Evolutionary conservation across 2,329 filamentous ascomycete genomes (phyloP).

Genomic region (Ophiognomonia clavigignenti-juglandacearum): DNA sequence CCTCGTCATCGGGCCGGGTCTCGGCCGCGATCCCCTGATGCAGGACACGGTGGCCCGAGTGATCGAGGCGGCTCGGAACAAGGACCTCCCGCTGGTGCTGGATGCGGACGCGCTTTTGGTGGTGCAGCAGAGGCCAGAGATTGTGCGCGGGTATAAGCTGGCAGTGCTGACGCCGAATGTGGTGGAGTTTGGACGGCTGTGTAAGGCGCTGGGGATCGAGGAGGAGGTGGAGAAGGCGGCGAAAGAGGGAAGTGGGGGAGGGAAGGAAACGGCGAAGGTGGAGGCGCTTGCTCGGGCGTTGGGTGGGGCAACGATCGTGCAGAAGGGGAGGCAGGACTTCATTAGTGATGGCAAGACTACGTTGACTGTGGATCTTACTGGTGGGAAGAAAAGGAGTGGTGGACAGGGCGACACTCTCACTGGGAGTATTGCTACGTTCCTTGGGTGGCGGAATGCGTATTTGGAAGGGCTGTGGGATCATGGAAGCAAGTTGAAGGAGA

Average conservation of each 20-base stretch:
- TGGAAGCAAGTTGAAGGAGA: conserved; percentile 30
- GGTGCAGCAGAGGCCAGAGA: conserved; percentile 67
- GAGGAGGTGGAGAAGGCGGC: conserved; percentile 35
- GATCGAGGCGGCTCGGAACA: conserved; percentile 70
- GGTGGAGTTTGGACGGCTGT: conserved; percentile 82
- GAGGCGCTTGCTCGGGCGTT: conserved; percentile 67
- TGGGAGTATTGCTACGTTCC: conserved; percentile 78
- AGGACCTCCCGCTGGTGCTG: conserved; percentile 73
- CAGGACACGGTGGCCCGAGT: conserved; percentile 78
- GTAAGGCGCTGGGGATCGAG: conserved; percentile 68
- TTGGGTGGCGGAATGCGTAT: conserved; percentile 87
- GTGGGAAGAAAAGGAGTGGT: conserved; percentile 84
- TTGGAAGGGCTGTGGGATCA: conserved; percentile 75
- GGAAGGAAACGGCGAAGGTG: conserved; percentile 45
- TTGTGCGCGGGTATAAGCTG: conserved; percentile 75
- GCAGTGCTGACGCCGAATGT: conserved; percentile 94
- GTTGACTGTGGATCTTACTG: conserved; percentile 70
- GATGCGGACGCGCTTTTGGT: conserved; percentile 86
- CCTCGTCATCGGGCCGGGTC: conserved; percentile 85
- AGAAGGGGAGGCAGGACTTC: conserved; percentile 80
- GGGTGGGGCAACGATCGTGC: conserved; percentile 83
- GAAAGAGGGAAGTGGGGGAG: no score
- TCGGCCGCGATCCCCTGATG: conserved; percentile 87
- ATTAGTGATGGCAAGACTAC: conserved; percentile 77
- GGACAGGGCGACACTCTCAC: conserved; percentile 96